Percentiles rank a stretch among this genome's conserved stretches.
Evolutionary conservation across 2,329 filamentous ascomycete genomes (phyloP).

Genomic region (Pseudogymnoascus sp.): DNA sequence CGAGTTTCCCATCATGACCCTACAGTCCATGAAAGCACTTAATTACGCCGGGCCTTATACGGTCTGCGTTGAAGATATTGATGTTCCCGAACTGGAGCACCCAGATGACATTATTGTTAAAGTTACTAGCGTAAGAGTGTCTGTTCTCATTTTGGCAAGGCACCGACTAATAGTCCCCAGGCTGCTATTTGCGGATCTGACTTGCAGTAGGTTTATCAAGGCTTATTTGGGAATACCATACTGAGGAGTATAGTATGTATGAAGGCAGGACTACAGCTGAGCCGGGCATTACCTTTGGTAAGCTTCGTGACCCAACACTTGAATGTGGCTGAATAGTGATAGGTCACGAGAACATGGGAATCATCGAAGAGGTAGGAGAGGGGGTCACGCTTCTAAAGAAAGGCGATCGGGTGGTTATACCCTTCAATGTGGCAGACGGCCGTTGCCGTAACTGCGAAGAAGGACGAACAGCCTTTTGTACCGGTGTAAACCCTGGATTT

Average conservation of each 20-base stretch:
- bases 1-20: no score
- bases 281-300: conserved; percentile 53
- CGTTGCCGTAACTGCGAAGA: conserved; percentile 59
- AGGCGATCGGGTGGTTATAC: conserved; percentile 57
- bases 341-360: conserved; percentile 56
- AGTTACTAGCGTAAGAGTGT: conserved; percentile 43
- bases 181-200: conserved; percentile 15
- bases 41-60: no score
- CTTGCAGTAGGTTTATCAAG: conserved; percentile 40
- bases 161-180: neutral
- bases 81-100: conserved; percentile 49
- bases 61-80: conserved; percentile 52
- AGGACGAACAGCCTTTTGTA: conserved; percentile 58
- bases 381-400: conserved; percentile 56
- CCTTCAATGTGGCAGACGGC: conserved; percentile 59
- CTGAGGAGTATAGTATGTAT: no score
- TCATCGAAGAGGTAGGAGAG: conserved; percentile 46
- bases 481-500: conserved; percentile 54
- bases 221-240: no score
- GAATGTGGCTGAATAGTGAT: conserved; percentile 11
- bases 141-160: neutral
- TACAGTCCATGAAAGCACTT: no score
- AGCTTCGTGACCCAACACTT: conserved; percentile 14
- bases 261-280: conserved; percentile 56
- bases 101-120: conserved; percentile 59